Evolutionary conservation across 106 monocot species (phyloP).

Genomic region (Acorus gramineus): DNA sequence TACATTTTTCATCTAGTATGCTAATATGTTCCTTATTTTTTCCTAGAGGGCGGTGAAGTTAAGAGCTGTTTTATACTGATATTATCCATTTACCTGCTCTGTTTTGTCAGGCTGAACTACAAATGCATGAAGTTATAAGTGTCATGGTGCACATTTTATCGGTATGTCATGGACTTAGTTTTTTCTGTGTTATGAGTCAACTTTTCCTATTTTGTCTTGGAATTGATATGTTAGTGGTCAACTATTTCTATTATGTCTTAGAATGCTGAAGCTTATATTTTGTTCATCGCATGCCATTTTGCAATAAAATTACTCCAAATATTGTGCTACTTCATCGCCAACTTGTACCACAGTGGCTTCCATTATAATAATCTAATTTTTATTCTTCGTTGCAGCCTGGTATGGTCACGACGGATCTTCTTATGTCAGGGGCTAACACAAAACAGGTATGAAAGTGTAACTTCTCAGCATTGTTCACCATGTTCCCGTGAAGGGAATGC

Average conservation of each 20-base stretch:
- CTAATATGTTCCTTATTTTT: too few species aligned
- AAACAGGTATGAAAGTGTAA: slow-evolving; percentile 53
- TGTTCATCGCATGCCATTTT: too few species aligned
- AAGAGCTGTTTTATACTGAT: too few species aligned
- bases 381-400: slow-evolving; percentile 66
- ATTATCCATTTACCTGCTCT: too few species aligned
- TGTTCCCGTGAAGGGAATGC: background rate
- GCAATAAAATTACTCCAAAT: too few species aligned
- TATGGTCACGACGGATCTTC: slow-evolving; percentile 98
- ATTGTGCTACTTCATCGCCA: too few species aligned
- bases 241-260: too few species aligned
- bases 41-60: too few species aligned
- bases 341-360: too few species aligned
- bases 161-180: slow-evolving; percentile 21
- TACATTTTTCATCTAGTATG: too few species aligned
- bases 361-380: background rate
- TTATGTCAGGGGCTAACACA: slow-evolving; percentile 91
- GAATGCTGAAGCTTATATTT: too few species aligned
- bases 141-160: slow-evolving; percentile 92
- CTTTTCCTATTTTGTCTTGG: background rate
- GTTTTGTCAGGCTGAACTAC: slow-evolving; percentile 65
- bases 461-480: background rate
- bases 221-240: too few species aligned
- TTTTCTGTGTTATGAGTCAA: background rate
- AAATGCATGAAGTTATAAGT: slow-evolving; percentile 93